phyloP scores from a whole-genome alignment of 2,329 filamentous ascomycete genomes.

The Annulohypoxylon truncatum region DNA sequence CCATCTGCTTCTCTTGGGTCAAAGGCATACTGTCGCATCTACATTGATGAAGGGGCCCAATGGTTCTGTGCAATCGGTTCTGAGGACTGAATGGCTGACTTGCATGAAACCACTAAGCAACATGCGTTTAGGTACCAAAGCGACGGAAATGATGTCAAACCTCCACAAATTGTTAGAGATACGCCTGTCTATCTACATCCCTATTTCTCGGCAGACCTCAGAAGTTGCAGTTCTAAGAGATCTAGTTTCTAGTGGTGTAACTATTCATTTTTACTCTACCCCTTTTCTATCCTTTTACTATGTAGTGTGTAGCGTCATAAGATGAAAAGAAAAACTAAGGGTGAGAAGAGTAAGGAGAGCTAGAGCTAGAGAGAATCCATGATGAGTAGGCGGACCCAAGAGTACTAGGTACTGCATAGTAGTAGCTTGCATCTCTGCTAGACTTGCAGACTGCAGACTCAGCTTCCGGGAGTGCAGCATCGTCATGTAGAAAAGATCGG shows the following conservation, averaged over 20 bases:
- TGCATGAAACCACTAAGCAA: constrained; percentile 37
- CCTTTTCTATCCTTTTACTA: neutral
- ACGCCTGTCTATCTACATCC: neutral
- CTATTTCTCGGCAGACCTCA: neutral
- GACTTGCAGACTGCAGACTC: neutral
- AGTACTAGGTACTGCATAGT: neutral
- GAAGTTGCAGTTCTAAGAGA: neutral
- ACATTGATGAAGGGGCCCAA: constrained; percentile 26
- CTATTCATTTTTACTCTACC: neutral
- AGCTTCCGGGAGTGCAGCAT: neutral
- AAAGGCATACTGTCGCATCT: constrained; percentile 6
- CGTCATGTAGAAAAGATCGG: constrained; percentile 28
- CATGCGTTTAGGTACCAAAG: constrained; percentile 20
- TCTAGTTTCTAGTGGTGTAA: constrained; percentile 4
- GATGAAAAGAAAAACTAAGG: neutral
- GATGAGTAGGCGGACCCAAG: neutral
- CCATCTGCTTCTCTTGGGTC: neutral
- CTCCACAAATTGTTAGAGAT: constrained; percentile 24
- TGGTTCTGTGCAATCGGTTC: neutral
- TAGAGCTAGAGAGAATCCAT: neutral
- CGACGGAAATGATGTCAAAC: constrained; percentile 38
- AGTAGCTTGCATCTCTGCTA: neutral
- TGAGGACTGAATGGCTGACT: constrained; percentile 8
- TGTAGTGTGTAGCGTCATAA: constrained; percentile 1
- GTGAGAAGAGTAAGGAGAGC: neutral